These are phyloP conservation scores for Thelephora aurantiotincta DNA, from an alignment of 768 basidiomycete species.

Conservation along the genomic window DNA sequence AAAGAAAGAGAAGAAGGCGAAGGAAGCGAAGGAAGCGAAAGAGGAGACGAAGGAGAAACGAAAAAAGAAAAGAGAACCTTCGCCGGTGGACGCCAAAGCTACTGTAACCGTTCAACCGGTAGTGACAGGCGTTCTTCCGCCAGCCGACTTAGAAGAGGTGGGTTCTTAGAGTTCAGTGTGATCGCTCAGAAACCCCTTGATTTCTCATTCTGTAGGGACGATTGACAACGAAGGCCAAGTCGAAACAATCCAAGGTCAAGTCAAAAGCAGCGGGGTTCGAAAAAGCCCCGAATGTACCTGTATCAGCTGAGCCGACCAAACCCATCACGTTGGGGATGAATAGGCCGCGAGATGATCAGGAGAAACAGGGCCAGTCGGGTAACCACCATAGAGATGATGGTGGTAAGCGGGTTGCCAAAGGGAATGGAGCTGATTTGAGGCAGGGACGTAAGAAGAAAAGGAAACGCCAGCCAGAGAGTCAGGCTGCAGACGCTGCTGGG, in stretches of 20 bases:
- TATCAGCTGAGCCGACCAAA: background rate
- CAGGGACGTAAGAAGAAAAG: constrained; percentile 20
- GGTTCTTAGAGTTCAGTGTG: background rate
- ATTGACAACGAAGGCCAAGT: constrained; percentile 5
- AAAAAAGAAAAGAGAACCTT: constrained; percentile 11
- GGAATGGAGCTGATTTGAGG: constrained; percentile 12
- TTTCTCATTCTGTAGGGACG: background rate
- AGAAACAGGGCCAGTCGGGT: constrained; percentile 17
- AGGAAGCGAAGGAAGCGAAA: constrained; percentile 1
- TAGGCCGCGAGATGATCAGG: constrained; percentile 12
- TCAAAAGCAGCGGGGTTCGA: constrained; percentile 7
- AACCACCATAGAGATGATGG: constrained; percentile 5
- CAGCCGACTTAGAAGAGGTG: no score
- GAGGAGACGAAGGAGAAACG: constrained; percentile 10
- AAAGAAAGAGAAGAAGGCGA: background rate
- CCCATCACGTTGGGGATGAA: constrained; percentile 1
- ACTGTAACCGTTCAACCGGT: no score
- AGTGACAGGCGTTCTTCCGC: no score
- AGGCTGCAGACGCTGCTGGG: constrained; percentile 4
- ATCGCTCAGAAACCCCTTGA: background rate
- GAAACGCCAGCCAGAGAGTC: constrained; percentile 11
- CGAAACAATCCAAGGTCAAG: constrained; percentile 12
- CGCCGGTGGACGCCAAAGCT: background rate
- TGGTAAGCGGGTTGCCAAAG: constrained; percentile 2
- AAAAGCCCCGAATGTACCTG: background rate